phyloP scores from a whole-genome alignment of 495 filamentous ascomycete genomes.

The Penicillium coffeae region DNA sequence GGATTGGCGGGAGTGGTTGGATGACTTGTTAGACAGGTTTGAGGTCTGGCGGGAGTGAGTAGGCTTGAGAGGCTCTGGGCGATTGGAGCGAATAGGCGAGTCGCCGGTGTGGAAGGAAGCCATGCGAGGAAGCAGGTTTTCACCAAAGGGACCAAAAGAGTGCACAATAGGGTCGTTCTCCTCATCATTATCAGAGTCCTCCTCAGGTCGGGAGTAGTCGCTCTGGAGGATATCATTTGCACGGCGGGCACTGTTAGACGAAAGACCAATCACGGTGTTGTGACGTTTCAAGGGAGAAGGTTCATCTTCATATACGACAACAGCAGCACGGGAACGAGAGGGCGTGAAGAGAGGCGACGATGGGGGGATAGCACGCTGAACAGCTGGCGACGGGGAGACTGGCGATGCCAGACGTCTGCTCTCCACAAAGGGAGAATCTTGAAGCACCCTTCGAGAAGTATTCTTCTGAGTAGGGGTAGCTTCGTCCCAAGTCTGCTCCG shows the following conservation, averaged over 20 bases:
- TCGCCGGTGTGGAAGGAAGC: conserved; percentile 62
- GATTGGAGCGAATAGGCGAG: conserved; percentile 49
- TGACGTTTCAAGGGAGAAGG: conserved; percentile 37
- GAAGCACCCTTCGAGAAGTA: conserved; percentile 26
- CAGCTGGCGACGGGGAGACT: conserved; percentile 68
- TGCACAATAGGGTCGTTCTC: conserved; percentile 90
- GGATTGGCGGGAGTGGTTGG: conserved; percentile 19
- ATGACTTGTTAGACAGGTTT: not conserved
- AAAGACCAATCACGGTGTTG: conserved; percentile 21
- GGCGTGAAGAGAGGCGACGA: conserved; percentile 42
- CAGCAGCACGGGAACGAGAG: conserved; percentile 41
- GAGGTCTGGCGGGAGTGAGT: conserved; percentile 34
- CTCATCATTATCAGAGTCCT: conserved; percentile 77
- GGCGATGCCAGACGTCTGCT: conserved; percentile 62
- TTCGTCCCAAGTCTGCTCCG: conserved; percentile 69
- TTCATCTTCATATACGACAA: conserved; percentile 64
- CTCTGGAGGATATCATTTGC: conserved; percentile 37
- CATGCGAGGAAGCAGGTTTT: conserved; percentile 73
- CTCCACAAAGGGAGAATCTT: conserved; percentile 64
- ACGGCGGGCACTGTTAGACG: conserved; percentile 22
- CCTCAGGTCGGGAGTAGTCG: conserved; percentile 53
- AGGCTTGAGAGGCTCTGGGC: conserved; percentile 35
- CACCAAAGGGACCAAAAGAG: conserved; percentile 84
- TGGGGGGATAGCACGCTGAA: conserved; percentile 37
- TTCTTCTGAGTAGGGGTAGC: conserved; percentile 35